Base-by-base conservation (phyloP, 495 filamentous ascomycete genomes). In the Annulohypoxylon stygium region DNA sequence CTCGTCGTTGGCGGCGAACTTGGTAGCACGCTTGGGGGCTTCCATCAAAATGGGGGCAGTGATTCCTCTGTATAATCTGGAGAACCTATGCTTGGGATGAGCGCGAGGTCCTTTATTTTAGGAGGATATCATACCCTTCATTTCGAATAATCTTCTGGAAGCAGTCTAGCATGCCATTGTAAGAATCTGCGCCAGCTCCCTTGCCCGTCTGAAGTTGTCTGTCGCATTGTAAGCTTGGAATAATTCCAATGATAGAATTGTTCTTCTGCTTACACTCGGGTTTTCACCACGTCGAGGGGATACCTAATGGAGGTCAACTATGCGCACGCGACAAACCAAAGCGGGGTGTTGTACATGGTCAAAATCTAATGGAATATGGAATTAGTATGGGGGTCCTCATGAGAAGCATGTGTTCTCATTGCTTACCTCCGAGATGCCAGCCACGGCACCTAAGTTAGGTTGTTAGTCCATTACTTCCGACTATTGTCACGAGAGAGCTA, bases 1-100 rank as follows among this genome's bases (percentile, higher is more conserved):
- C 80, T 94, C 91, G 80, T 99, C 97, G 82, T 99, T 99, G 79
- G 96, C 97, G 58, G 96, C 95, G 83, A 99, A 98, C 82, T 99
- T 99, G 83, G 93, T 97, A 8, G 96, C 96, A 80, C 96, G 90
- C 89, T 99, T 99, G 64, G 96, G 96, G 16, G 96, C 96, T 84
- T 99, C 96, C 96, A 99, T 98, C 71, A 98, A 84, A 73, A 99
- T 98, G 20, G 96, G 96, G 12, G 97, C 95, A 33, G 89, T 90
- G 80, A 99, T 99, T 79, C 96, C 96, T 76, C 96, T 93, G 85
- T 99, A 99, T 18, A 99, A 84, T 59, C 95, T 89, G 62, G 93
- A 95, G 81, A 91, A 89, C 33, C 94, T 97, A 65, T 57, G 71
- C 61, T 47, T 54, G 51, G 55, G 37, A 53, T 73, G 50, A 75